Conservation (phyloP, 2,329 filamentous ascomycete genomes). For the Penicillium hordei region DNA sequence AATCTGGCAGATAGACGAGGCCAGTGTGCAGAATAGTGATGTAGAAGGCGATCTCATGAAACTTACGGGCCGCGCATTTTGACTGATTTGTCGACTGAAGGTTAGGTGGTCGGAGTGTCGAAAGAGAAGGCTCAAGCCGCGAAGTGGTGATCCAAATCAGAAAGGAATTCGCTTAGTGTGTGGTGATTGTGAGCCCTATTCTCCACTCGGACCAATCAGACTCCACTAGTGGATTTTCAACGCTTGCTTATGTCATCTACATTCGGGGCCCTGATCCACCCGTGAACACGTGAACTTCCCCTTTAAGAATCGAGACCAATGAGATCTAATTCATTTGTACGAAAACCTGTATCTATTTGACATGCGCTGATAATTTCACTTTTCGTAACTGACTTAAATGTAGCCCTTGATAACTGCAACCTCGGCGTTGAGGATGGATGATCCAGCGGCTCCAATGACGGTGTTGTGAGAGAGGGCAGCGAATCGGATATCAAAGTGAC, state of each 20-base stretch:
- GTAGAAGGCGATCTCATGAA: constrained; percentile 16
- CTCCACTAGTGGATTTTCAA: background rate
- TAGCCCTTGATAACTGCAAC: constrained; percentile 87
- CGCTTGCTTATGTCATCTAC: constrained; percentile 1
- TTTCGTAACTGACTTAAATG: constrained; percentile 50
- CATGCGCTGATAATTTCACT: constrained; percentile 21
- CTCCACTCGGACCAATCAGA: constrained; percentile 29
- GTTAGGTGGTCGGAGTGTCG: constrained; percentile 40
- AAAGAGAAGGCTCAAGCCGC: constrained; percentile 17
- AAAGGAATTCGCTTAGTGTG: constrained; percentile 34
- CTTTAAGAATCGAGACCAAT: constrained; percentile 5
- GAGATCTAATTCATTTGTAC: constrained; percentile 6
- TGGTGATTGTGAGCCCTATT: constrained; percentile 34
- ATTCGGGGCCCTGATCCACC: background rate
- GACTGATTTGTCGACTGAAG: constrained; percentile 43
- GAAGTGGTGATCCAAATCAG: constrained; percentile 23
- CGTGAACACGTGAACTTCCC: constrained; percentile 4
- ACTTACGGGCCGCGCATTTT: constrained; percentile 62
- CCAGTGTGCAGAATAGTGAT: constrained; percentile 6
- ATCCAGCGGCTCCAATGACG: constrained; percentile 93
- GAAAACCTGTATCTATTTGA: constrained; percentile 11
- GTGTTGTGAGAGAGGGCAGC: constrained; percentile 89
- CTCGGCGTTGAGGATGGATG: constrained; percentile 91
- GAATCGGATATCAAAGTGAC: constrained; percentile 93
- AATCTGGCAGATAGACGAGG: background rate